Base-by-base conservation (phyloP, 306 rosid genomes). In the Quercus dentata region DNA sequence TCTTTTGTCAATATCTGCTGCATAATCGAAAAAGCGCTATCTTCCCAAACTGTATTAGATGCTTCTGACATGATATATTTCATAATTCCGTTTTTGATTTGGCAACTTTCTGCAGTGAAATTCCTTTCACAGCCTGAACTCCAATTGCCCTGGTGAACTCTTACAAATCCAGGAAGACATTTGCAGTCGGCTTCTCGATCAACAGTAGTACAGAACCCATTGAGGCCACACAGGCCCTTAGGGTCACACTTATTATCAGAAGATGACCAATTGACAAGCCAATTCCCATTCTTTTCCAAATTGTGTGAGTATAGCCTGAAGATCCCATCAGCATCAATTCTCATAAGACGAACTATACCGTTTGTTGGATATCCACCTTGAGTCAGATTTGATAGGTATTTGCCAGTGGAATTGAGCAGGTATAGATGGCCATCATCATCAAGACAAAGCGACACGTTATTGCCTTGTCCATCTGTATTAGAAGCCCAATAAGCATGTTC, bases 381-480 rank as follows among this genome's bases (percentile, higher is more conserved):
- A 38, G 44, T 38, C 44, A 38, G 44, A 38, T 38, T 38, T 38
- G 44, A 6, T 38, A 38, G 10, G 44, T 38, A 38, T 38, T 38
- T 38, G 44, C 44, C 44, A 38, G 44, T 38, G 44, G 44, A 38
- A 38, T 38, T 38, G 21, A 65, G 71, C 49, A 65, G 35, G 49
- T 65, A 65, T 6, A 65, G 71, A 65, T 18, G 23, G 71, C 71
- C 71, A 65, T 65, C 49, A 8, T 20, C 23, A 65, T 19, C 23
- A 3, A 65, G 10, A 21, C 35, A 30, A 17, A 65, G 71, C 71
- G 71, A 30, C 13, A 17, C 71, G 49, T 65, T 65, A 6, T 65
- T 21, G 8, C 71, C 71, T 0, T 0, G 2, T 5, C 71, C 71
- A 65, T 0, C 0, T 7, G 25, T 31, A 4, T 3, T 0, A 17